Evolutionary conservation across 345 rosid genomes (phyloP).

Genomic region (Gossypium ekmanianum): DNA sequence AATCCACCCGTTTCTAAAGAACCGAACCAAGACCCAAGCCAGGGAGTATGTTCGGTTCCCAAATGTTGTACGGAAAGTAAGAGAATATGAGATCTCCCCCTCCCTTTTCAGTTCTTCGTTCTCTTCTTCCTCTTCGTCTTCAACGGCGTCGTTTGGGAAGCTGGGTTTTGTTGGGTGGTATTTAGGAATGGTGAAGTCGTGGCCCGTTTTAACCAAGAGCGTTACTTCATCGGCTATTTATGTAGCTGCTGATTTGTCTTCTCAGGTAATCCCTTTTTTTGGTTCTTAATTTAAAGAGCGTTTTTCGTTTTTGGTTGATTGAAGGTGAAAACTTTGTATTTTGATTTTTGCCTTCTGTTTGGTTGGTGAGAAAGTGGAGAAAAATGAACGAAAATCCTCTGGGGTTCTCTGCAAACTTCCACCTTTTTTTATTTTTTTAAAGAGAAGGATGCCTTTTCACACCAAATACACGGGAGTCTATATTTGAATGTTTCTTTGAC

Average conservation of each 20-base stretch:
- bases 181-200: slow-evolving; percentile 71
- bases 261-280: slow-evolving; percentile 54
- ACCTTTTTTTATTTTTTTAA: background rate
- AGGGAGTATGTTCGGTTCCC: slow-evolving; percentile 45
- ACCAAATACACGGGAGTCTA: no score
- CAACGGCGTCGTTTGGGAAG: slow-evolving; percentile 32
- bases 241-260: slow-evolving; percentile 80
- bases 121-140: slow-evolving; percentile 30
- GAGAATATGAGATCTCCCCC: slow-evolving; percentile 30
- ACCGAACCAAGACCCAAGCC: slow-evolving; percentile 30
- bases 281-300: background rate
- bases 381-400: background rate
- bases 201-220: slow-evolving; percentile 80
- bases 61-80: slow-evolving; percentile 32
- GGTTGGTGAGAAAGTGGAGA: slow-evolving; percentile 7
- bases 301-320: background rate
- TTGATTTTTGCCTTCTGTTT: background rate
- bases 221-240: slow-evolving; percentile 64
- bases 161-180: slow-evolving; percentile 74
- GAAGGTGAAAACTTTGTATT: background rate
- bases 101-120: slow-evolving; percentile 27
- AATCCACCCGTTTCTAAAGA: slow-evolving; percentile 19
- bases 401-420: background rate
- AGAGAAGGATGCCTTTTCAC: background rate
- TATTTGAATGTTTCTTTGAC: no score